Evolutionary conservation across 495 filamentous ascomycete genomes (phyloP), one percentile per base, ranked within the genome.

Genomic region (Penicillium steckii): DNA sequence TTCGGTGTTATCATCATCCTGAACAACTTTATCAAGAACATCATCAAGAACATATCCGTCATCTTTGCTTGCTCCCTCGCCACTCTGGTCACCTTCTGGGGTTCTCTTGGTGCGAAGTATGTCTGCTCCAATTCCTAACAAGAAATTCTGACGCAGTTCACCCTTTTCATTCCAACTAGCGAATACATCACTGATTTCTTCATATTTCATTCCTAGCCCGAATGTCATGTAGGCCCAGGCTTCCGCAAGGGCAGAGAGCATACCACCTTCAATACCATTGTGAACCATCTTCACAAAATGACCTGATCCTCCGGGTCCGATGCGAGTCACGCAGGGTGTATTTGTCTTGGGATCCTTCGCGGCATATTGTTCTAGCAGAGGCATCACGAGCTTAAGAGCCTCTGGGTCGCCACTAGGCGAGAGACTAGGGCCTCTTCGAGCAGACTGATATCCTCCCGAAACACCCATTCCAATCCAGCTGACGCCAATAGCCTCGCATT

Each of bases 271-370:
- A 42, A 90, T 88, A 4, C 85, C 85, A 59, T 90, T 89, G 59
- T 90, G 87, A 0, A 88, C 78, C 85, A 89, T 90, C 66, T 91
- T 90, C 27, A 89, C 84, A 57, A 84, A 89, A 64, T 90, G 83
- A 1, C 86, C 86, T 1, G 80, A 75, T 2, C 87, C 85, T 1
- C 80, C 82, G 3, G 78, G 80, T 0, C 86, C 86, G 56, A 85
- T 71, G 9, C 73, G 73, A 9, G 68, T 80, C 4, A 88, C 85
- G 63, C 86, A 90, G 0, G 84, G 79, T 3, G 67, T 77, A 3
- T 83, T 82, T 1, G 76, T 66, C 55, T 71, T 72, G 13, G 62
- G 60, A 52, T 83, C 83, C 59, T 83, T 86, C 12, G 83, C 85
- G 0, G 84, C 76, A 38, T 87, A 77, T 29, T 72, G 76, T 62